These are phyloP conservation scores for Solanum peruvianum DNA, from an alignment of 257 asterid genomes.

Conservation along the genomic window DNA sequence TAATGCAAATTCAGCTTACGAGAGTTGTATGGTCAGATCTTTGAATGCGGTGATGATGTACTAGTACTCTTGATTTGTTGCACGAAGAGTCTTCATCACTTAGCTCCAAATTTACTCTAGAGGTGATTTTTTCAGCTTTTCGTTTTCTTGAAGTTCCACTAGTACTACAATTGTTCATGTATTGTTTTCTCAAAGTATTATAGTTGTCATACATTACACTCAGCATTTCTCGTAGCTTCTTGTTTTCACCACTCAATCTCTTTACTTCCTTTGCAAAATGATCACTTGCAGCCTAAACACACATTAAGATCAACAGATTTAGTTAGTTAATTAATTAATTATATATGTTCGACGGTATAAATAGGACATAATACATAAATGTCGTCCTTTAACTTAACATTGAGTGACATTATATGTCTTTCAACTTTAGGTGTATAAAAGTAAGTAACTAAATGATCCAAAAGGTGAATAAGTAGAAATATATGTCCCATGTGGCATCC, in stretches of 20 bases:
- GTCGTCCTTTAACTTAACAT: not conserved
- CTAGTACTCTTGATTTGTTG: constrained; percentile 41
- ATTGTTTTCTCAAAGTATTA: constrained; percentile 27
- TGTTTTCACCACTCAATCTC: constrained; percentile 62
- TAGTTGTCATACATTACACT: constrained; percentile 67
- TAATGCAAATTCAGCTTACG: constrained; percentile 12
- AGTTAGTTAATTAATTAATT: not conserved
- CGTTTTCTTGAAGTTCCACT: constrained; percentile 11
- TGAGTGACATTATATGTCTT: not conserved
- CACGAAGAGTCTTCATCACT: constrained; percentile 53
- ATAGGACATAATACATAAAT: not conserved
- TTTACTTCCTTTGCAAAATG: constrained; percentile 58
- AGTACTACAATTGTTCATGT: constrained; percentile 17
- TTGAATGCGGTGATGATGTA: constrained; percentile 19
- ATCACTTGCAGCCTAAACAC: constrained; percentile 33
- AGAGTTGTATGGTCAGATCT: constrained; percentile 58
- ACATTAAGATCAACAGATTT: not conserved
- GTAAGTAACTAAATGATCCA: not conserved
- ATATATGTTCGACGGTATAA: too few relatives aligned
- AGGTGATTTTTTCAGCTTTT: too few relatives aligned
- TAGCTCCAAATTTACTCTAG: constrained; percentile 17
- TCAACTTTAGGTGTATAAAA: not conserved
- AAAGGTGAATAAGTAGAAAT: not conserved
- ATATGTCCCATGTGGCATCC: not conserved
- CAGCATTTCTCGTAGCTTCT: constrained; percentile 48